Percentiles rank a stretch among this genome's conserved stretches.
These are phyloP conservation scores for Cutaneotrichosporon spelunceum DNA, from an alignment of 1,284 basidiomycete genomes.

Conservation along the genomic window DNA sequence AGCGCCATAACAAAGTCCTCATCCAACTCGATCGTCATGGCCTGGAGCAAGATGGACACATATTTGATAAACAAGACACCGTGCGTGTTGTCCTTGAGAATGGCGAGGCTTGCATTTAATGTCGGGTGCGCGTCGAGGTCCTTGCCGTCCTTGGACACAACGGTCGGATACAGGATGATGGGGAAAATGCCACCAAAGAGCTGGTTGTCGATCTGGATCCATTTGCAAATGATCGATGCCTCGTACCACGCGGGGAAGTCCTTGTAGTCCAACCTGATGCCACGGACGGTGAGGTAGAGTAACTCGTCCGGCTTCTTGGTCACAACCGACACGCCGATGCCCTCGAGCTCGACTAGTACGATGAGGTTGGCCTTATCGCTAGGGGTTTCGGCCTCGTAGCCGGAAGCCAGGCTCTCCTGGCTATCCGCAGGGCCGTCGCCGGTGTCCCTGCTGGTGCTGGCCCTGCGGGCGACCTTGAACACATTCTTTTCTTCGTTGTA, in stretches of 20 bases:
- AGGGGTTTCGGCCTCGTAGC: slow-evolving; percentile 79
- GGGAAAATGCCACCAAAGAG: slow-evolving; percentile 94
- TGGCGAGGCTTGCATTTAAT: slow-evolving; percentile 80
- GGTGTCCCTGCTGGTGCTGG: slow-evolving; percentile 36
- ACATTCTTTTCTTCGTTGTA: slow-evolving; percentile 83
- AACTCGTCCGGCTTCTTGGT: slow-evolving; percentile 87
- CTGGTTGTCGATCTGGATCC: slow-evolving; percentile 95
- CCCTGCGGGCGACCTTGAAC: slow-evolving; percentile 71
- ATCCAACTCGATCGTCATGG: slow-evolving; percentile 91
- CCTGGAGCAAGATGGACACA: slow-evolving; percentile 88
- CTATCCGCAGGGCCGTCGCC: slow-evolving; percentile 19
- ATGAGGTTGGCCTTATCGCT: slow-evolving; percentile 68
- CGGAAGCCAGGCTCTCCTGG: slow-evolving; percentile 47
- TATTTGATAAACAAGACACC: slow-evolving; percentile 97
- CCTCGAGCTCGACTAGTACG: slow-evolving; percentile 76
- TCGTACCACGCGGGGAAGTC: slow-evolving; percentile 78
- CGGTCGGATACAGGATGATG: slow-evolving; percentile 92
- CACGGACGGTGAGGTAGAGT: slow-evolving; percentile 77
- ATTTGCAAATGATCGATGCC: slow-evolving; percentile 77
- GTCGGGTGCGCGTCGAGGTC: slow-evolving; percentile 84
- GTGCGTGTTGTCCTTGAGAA: slow-evolving; percentile 72
- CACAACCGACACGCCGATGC: slow-evolving; percentile 88
- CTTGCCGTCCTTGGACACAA: slow-evolving; percentile 75
- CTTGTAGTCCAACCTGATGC: slow-evolving; percentile 80
- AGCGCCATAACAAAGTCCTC: slow-evolving; percentile 94